phyloP scores from a whole-genome alignment of 83 land plant genomes.

The Isoetes engelmannii region DNA sequence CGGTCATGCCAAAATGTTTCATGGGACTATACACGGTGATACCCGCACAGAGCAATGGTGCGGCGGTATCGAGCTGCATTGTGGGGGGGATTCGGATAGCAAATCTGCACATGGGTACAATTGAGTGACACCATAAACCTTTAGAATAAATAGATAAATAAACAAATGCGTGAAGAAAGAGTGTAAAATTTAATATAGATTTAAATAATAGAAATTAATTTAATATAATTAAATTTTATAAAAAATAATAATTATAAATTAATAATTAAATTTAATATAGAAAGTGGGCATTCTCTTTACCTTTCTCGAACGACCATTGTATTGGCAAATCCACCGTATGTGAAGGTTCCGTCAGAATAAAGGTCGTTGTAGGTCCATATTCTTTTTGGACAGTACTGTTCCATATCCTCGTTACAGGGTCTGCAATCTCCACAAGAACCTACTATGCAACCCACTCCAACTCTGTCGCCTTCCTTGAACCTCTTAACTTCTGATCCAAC shows the following conservation, averaged over 20 bases:
- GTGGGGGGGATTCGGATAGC: slow-evolving; percentile 17
- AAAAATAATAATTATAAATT: too few species aligned
- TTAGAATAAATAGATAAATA: too few species aligned
- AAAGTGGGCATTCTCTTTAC: slow-evolving; percentile 11
- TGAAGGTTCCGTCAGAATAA: slow-evolving; percentile 29
- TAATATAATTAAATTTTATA: too few species aligned
- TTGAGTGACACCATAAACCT: not conserved
- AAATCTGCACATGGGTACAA: slow-evolving; percentile 13
- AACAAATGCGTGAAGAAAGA: not conserved
- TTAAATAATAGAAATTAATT: too few species aligned
- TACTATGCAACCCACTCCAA: slow-evolving; percentile 38
- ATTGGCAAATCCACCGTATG: slow-evolving; percentile 47
- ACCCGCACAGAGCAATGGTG: slow-evolving; percentile 32
- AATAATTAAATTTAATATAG: too few species aligned
- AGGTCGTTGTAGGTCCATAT: slow-evolving; percentile 21
- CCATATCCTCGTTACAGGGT: slow-evolving; percentile 27
- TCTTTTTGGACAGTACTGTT: slow-evolving; percentile 27
- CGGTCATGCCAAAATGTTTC: slow-evolving; percentile 26
- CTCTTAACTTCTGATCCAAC: slow-evolving; percentile 37
- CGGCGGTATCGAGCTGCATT: slow-evolving; percentile 22
- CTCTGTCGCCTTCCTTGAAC: slow-evolving; percentile 40
- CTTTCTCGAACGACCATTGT: slow-evolving; percentile 27
- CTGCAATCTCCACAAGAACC: slow-evolving; percentile 35
- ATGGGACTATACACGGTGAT: slow-evolving; percentile 31
- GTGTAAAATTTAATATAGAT: not conserved